Conservation (phyloP, 345 rosid genomes). For the Populus euphratica region DNA sequence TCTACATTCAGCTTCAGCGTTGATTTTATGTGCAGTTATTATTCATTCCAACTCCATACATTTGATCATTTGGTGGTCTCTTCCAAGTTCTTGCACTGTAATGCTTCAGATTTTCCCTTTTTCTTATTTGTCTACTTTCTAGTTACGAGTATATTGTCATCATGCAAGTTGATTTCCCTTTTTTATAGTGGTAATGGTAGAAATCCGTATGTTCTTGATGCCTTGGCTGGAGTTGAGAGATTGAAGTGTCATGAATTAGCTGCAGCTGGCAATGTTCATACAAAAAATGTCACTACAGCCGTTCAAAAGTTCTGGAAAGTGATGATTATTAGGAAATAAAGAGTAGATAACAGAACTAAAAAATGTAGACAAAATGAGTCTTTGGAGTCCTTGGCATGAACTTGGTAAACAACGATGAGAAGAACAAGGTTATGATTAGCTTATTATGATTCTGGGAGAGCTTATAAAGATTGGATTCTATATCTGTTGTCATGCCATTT, state of each 20-base stretch:
- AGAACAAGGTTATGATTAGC: background rate
- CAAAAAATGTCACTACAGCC: background rate
- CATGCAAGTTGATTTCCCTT: background rate
- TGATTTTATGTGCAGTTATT: background rate
- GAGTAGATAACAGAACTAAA: background rate
- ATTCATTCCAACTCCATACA: background rate
- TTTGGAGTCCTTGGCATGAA: background rate
- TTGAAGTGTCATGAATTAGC: background rate
- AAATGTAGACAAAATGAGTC: background rate
- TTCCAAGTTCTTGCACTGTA: background rate
- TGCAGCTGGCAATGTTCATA: background rate
- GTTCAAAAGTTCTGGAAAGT: background rate
- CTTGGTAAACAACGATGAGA: background rate
- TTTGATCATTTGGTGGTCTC: background rate
- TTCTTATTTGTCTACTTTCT: background rate
- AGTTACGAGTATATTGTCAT: background rate
- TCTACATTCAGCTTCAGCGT: background rate
- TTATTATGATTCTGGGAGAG: background rate
- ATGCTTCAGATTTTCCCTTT: background rate
- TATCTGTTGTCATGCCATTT: background rate
- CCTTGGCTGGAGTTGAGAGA: background rate
- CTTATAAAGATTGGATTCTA: background rate
- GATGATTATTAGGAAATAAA: background rate
- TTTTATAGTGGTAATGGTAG: background rate
- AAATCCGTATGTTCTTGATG: background rate